Evolutionary conservation across 495 filamentous ascomycete species (phyloP), one percentile per base, ranked within the genome.

Genomic region (Choiromyces venosus): DNA sequence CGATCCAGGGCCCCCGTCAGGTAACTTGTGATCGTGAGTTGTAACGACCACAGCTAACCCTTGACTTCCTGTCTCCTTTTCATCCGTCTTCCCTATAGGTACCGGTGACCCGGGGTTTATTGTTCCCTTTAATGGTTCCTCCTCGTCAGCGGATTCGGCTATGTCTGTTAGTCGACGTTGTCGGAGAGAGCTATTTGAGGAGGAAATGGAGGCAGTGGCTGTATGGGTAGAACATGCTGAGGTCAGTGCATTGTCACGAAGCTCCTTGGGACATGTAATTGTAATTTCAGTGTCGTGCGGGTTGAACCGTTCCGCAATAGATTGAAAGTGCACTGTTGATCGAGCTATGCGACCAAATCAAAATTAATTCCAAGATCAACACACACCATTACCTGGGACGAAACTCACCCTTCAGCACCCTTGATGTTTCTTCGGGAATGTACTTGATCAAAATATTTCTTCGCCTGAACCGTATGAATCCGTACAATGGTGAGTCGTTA

Each of bases 381-480:
- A 4, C 69, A 4, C 65, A 68, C 52, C 44, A 40, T 44, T 66
- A 38, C 29, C 46, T 67, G 56, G 37, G 52, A 46, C 66, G 56
- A 71, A 68, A 76, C 87, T 77, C 83, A 97, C 95, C 95, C 91
- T 95, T 91, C 36, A 99, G 83, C 68, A 99, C 85, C 73, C 95
- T 87, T 69, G 94, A 97, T 67, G 93, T 91, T 42, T 90, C 92
- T 75, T 97, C 92, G 3, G 96, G 96, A 69, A 97, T 85, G 80
- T 93, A 97, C 81, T 94, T 97, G 78, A 99, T 87, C 65, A 99
- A 84, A 69, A 98, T 91, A 83, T 93, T 97, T 78, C 93, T 88
- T 77, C 94, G 89, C 36, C 95, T 87, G 80, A 97, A 98, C 71
- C 92, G 88, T 69, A 99, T 83, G 74, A 97, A 95, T 46, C 95